These are phyloP conservation scores for Farysia itapuensis DNA, from an alignment of 1,284 basidiomycete species.

Conservation along the genomic window DNA sequence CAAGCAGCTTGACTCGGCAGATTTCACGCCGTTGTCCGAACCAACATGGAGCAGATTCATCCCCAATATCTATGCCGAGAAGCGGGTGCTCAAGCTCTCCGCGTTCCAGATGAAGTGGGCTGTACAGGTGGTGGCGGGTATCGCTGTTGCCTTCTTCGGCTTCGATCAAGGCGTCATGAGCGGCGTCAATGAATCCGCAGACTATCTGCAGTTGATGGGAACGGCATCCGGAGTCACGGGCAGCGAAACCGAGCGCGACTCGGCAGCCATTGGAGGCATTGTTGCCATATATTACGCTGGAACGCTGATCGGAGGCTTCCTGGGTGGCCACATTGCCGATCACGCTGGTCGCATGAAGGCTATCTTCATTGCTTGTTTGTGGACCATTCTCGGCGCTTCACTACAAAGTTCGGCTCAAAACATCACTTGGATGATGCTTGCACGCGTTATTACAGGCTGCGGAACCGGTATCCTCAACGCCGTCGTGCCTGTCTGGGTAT, in stretches of 20 bases:
- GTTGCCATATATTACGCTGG: constrained; percentile 15
- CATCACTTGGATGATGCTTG: constrained; percentile 18
- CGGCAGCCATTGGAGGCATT: constrained; percentile 10
- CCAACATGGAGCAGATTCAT: constrained; percentile 18
- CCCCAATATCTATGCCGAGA: constrained; percentile 12
- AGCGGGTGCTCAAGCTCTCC: constrained; percentile 10
- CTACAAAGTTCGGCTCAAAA: constrained; percentile 14
- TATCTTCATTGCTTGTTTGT: constrained; percentile 17
- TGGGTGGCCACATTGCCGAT: constrained; percentile 18
- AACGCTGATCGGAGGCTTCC: constrained; percentile 14
- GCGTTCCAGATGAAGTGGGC: constrained; percentile 28
- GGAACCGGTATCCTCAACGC: constrained; percentile 12
- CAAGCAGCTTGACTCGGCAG: background rate
- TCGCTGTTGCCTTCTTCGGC: constrained; percentile 21
- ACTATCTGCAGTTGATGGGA: constrained; percentile 19
- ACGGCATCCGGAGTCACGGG: constrained; percentile 17
- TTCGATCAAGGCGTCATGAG: constrained; percentile 24
- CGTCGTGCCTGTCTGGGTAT: constrained; percentile 11
- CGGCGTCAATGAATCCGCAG: constrained; percentile 17
- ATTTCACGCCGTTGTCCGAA: constrained; percentile 7
- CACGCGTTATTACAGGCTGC: constrained; percentile 1
- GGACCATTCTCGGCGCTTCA: constrained; percentile 11
- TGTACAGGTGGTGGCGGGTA: constrained; percentile 15
- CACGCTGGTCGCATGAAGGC: constrained; percentile 13
- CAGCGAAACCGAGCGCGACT: constrained; percentile 6